These are phyloP conservation scores for Ophiobolus disseminans DNA, from an alignment of 2,329 filamentous ascomycete genomes.

Conservation along the genomic window DNA sequence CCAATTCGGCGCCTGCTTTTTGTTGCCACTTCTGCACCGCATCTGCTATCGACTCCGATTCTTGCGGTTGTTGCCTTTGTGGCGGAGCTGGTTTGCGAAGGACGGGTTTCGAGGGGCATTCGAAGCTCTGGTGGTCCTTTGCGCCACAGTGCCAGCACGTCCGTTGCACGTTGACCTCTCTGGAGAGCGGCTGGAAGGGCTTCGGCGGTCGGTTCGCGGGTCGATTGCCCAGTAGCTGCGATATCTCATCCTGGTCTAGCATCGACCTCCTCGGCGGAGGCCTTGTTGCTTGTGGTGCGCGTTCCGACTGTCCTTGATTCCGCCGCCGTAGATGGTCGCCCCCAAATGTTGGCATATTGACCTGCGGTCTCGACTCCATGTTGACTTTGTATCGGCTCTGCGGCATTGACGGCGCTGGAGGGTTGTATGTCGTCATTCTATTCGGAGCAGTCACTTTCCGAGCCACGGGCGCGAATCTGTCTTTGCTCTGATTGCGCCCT, in stretches of 20 bases:
- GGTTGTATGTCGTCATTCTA: slow-evolving; percentile 6
- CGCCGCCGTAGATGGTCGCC: slow-evolving; percentile 35
- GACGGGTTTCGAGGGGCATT: slow-evolving; percentile 35
- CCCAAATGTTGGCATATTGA: slow-evolving; percentile 36
- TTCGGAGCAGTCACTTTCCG: slow-evolving; percentile 9
- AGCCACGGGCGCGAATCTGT: slow-evolving; percentile 18
- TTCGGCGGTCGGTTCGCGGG: slow-evolving; percentile 13
- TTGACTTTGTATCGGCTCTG: slow-evolving; percentile 37
- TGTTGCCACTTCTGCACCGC: slow-evolving; percentile 38
- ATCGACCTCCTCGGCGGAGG: slow-evolving; percentile 23
- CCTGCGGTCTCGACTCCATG: slow-evolving; percentile 38
- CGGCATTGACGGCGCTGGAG: slow-evolving; percentile 3
- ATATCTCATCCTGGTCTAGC: slow-evolving; percentile 39
- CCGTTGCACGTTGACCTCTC: slow-evolving; percentile 26
- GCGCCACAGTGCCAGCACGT: slow-evolving; percentile 43
- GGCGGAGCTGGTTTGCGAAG: slow-evolving; percentile 21
- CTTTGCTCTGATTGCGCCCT: slow-evolving; percentile 26
- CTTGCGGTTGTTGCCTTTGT: background rate
- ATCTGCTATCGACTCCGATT: slow-evolving; percentile 28
- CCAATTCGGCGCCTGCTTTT: slow-evolving; percentile 21
- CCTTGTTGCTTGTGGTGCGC: slow-evolving; percentile 5
- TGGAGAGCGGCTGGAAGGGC: slow-evolving; percentile 33
- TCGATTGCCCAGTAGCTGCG: slow-evolving; percentile 29
- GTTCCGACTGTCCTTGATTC: slow-evolving; percentile 25
- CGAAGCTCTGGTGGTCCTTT: slow-evolving; percentile 28